phyloP scores from a whole-genome alignment of 441 rosid species.

The Gossypium lobatum region DNA sequence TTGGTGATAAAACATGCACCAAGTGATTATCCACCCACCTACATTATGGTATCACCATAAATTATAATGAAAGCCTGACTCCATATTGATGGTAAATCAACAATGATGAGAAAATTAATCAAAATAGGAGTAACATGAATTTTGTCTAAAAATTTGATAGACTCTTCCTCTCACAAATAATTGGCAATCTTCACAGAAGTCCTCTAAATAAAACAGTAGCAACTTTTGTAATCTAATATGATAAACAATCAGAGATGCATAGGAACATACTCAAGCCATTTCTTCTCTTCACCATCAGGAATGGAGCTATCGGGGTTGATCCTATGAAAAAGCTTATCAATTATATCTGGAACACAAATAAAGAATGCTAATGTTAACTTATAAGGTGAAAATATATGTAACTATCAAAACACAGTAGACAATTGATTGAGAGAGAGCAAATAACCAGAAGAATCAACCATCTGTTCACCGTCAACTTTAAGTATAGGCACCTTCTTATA shows the following conservation, averaged over 20 bases:
- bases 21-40: slow-evolving; percentile 96
- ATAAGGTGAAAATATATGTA: not conserved
- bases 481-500: slow-evolving; percentile 92
- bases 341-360: slow-evolving; percentile 39
- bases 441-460: slow-evolving; percentile 93
- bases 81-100: not conserved
- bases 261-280: slow-evolving; percentile 69
- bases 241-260: not conserved
- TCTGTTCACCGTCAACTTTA: slow-evolving; percentile 66
- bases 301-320: slow-evolving; percentile 49
- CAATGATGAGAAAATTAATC: not conserved
- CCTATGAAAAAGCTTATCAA: slow-evolving; percentile 49
- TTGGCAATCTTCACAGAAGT: not conserved
- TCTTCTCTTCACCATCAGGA: slow-evolving; percentile 54
- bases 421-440: not conserved
- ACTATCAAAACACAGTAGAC: not conserved
- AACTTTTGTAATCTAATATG: not conserved
- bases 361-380: not conserved
- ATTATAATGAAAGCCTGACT: not conserved
- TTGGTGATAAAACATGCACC: slow-evolving; percentile 89
- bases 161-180: not conserved
- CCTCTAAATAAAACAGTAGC: not conserved
- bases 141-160: not conserved
- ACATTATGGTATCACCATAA: slow-evolving; percentile 12
- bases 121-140: not conserved